Conservation (phyloP, 2,329 filamentous ascomycete species). For the Penicillium olsonii region DNA sequence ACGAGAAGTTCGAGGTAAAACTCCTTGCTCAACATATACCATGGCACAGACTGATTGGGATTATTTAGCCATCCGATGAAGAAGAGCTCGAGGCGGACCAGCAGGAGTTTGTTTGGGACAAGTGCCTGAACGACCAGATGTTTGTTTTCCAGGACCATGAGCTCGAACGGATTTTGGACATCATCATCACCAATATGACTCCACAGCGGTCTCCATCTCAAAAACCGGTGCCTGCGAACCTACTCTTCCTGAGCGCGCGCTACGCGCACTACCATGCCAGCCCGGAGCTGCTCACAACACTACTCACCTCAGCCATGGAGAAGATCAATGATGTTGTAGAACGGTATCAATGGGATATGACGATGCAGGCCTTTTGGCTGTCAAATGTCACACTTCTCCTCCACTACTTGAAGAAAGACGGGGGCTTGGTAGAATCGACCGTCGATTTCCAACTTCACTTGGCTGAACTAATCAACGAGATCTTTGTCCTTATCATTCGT, state of each 20-base stretch:
- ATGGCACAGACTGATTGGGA: background rate
- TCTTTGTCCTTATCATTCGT: constrained; percentile 94
- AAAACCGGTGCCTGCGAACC: constrained; percentile 95
- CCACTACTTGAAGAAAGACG: constrained; percentile 95
- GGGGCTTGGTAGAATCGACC: constrained; percentile 76
- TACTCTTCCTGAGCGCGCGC: constrained; percentile 90
- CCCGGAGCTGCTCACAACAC: constrained; percentile 74
- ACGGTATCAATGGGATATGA: constrained; percentile 98
- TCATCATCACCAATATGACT: constrained; percentile 97
- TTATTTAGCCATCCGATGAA: constrained; percentile 63
- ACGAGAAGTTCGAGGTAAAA: constrained; percentile 87
- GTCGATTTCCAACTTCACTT: constrained; percentile 89
- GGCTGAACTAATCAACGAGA: constrained; percentile 94
- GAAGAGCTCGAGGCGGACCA: constrained; percentile 86
- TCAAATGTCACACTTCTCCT: constrained; percentile 94
- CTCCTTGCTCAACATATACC: background rate
- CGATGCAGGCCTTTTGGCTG: constrained; percentile 97
- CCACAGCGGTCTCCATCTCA: constrained; percentile 94
- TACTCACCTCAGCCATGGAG: constrained; percentile 85
- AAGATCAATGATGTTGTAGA: constrained; percentile 98
- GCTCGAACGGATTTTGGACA: constrained; percentile 85
- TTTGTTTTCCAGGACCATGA: constrained; percentile 98
- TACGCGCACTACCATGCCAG: constrained; percentile 97
- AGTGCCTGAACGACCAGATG: constrained; percentile 97
- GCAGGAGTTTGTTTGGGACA: constrained; percentile 94